Evolutionary conservation across 306 rosid genomes (phyloP).

Genomic region (Acacia melanoxylon): DNA sequence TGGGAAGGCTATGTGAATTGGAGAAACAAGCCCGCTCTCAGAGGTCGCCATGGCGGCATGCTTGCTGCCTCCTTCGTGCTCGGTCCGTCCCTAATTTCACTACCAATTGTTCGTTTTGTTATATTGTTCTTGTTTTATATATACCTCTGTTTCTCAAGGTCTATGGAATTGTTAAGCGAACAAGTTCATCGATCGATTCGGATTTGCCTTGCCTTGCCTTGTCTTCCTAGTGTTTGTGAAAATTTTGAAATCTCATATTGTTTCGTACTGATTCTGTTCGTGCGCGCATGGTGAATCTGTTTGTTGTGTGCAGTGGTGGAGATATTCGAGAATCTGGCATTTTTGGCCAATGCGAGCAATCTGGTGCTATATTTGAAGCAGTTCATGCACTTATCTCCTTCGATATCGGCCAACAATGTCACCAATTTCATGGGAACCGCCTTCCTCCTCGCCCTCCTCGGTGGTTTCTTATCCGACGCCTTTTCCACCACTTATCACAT

Average conservation of each 20-base stretch:
- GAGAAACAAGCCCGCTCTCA: conserved; percentile 72
- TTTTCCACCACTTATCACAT: conserved; percentile 79
- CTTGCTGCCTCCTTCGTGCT: conserved; percentile 79
- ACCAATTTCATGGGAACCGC: conserved; percentile 97
- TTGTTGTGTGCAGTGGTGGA: conserved; percentile 63
- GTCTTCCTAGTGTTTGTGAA: background rate
- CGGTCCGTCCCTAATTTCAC: conserved; percentile 48
- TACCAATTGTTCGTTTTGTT: background rate
- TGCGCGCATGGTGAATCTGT: background rate
- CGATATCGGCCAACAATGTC: conserved; percentile 82
- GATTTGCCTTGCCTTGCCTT: background rate
- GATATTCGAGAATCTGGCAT: conserved; percentile 89
- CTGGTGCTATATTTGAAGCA: conserved; percentile 64
- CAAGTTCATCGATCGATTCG: background rate
- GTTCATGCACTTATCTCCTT: conserved; percentile 80
- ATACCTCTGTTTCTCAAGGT: background rate
- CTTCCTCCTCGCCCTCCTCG: conserved; percentile 91
- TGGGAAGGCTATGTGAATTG: conserved; percentile 91
- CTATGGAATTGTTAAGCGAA: background rate
- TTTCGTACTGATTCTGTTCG: conserved; percentile 5
- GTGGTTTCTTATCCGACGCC: conserved; percentile 92
- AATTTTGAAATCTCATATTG: background rate
- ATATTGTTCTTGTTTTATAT: background rate
- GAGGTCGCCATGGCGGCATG: conserved; percentile 90
- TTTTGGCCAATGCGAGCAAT: conserved; percentile 92